These are phyloP conservation scores for Cyclotella sp. DNA, from an alignment of 108 stramenopile genomes.

Conservation along the genomic window DNA sequence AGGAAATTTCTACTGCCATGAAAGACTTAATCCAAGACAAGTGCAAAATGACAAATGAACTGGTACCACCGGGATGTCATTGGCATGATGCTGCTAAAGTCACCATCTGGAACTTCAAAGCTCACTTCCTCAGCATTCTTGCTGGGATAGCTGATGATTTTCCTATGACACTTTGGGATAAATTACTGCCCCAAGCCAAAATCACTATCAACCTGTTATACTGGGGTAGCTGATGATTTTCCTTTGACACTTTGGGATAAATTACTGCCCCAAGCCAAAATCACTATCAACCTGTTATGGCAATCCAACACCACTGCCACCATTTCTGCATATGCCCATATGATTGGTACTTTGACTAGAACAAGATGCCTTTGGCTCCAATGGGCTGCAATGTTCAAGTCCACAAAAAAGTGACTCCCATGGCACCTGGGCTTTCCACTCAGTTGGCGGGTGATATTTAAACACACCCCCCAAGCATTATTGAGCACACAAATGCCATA, in stretches of 20 bases:
- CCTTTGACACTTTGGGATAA: not conserved
- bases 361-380: not conserved
- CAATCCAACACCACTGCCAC: too few relatives aligned
- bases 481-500: not conserved
- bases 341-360: not conserved
- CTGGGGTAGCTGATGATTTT: not conserved
- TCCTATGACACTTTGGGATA: not conserved
- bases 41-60: not conserved
- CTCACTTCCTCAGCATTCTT: constrained; percentile 1
- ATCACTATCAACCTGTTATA: too few relatives aligned
- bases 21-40: not conserved
- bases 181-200: too few relatives aligned
- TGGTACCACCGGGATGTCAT: not conserved
- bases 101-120: not conserved
- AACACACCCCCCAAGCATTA: not conserved
- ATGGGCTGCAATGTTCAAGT: not conserved
- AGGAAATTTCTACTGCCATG: not conserved
- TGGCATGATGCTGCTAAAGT: not conserved
- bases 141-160: not conserved
- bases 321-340: not conserved
- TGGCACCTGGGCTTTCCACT: not conserved
- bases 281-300: too few relatives aligned
- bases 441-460: not conserved
- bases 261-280: not conserved
- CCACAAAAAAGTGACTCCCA: not conserved